phyloP scores from a whole-genome alignment of 2,329 filamentous ascomycete genomes.

The Alternaria conjuncta region DNA sequence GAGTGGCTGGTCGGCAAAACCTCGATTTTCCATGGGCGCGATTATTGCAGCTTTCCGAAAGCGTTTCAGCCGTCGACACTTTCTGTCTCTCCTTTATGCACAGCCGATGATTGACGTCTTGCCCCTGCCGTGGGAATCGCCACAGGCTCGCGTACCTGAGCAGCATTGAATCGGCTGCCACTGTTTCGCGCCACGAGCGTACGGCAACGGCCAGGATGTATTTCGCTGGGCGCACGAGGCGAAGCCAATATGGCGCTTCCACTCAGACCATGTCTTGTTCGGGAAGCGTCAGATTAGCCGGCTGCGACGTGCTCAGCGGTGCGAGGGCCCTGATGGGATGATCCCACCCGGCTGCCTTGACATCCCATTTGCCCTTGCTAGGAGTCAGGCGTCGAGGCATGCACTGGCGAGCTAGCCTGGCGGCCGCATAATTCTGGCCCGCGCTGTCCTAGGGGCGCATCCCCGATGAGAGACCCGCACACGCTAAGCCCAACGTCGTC shows the following conservation, averaged over 20 bases:
- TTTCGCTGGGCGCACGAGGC: constrained; percentile 32
- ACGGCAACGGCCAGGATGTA: constrained; percentile 37
- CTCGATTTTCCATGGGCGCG: constrained; percentile 37
- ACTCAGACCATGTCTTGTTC: constrained; percentile 33
- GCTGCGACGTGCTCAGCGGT: constrained; percentile 29
- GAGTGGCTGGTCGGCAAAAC: constrained; percentile 46
- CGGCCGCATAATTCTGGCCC: constrained; percentile 39
- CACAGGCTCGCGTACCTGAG: constrained; percentile 44
- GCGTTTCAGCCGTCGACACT: constrained; percentile 41
- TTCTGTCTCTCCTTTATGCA: constrained; percentile 45
- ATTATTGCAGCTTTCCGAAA: constrained; percentile 41
- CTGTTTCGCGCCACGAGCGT: constrained; percentile 35
- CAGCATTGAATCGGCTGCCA: constrained; percentile 15
- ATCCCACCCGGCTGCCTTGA: constrained; percentile 34
- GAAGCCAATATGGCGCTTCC: constrained; percentile 38
- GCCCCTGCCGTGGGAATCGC: constrained; percentile 30
- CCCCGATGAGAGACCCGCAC: constrained; percentile 40
- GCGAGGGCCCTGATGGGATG: constrained; percentile 30
- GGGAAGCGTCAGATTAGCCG: constrained; percentile 42
- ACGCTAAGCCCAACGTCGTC: constrained; percentile 41
- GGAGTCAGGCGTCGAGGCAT: constrained; percentile 32
- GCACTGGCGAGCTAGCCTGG: constrained; percentile 28
- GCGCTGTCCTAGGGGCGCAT: constrained; percentile 34
- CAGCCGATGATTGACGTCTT: constrained; percentile 35
- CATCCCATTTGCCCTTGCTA: constrained; percentile 46